phyloP scores from a whole-genome alignment of 176 grass and related monocot species.

The Carex myosuroides region DNA sequence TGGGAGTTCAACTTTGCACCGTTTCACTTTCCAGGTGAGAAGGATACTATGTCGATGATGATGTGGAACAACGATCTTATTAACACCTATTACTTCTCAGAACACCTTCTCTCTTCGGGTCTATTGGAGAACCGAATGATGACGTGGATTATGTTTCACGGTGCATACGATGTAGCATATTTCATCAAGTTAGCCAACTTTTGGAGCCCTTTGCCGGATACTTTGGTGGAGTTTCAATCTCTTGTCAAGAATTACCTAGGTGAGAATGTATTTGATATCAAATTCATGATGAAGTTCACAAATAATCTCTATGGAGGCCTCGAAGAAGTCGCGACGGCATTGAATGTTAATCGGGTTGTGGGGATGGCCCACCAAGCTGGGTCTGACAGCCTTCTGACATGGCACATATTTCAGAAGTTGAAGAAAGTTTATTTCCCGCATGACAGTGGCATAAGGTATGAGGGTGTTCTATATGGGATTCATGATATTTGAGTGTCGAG shows the following conservation, averaged over 20 bases:
- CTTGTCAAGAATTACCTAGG: not conserved
- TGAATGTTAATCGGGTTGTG: not conserved
- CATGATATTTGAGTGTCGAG: not conserved
- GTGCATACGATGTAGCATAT: slow-evolving; percentile 33
- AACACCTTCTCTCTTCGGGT: not conserved
- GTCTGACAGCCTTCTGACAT: slow-evolving; percentile 29
- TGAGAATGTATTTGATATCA: slow-evolving; percentile 24
- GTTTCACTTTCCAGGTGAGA: too few species aligned
- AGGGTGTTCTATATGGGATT: not conserved
- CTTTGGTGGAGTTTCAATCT: slow-evolving; percentile 17
- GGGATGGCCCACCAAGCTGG: slow-evolving; percentile 29
- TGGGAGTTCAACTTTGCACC: too few species aligned
- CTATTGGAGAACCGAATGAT: not conserved
- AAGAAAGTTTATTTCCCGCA: slow-evolving; percentile 8
- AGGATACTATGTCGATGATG: too few species aligned
- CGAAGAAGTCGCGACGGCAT: not conserved
- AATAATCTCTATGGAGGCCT: slow-evolving; percentile 13
- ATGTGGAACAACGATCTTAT: not conserved
- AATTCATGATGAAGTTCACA: slow-evolving; percentile 24
- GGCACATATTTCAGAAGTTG: slow-evolving; percentile 12
- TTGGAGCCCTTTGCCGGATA: not conserved
- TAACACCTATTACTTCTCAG: not conserved
- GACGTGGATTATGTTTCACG: slow-evolving; percentile 13
- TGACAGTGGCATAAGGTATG: not conserved
- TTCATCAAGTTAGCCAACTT: slow-evolving; percentile 2